These are phyloP conservation scores for Tuber indicum DNA, from an alignment of 495 filamentous ascomycete genomes.

Conservation along the genomic window DNA sequence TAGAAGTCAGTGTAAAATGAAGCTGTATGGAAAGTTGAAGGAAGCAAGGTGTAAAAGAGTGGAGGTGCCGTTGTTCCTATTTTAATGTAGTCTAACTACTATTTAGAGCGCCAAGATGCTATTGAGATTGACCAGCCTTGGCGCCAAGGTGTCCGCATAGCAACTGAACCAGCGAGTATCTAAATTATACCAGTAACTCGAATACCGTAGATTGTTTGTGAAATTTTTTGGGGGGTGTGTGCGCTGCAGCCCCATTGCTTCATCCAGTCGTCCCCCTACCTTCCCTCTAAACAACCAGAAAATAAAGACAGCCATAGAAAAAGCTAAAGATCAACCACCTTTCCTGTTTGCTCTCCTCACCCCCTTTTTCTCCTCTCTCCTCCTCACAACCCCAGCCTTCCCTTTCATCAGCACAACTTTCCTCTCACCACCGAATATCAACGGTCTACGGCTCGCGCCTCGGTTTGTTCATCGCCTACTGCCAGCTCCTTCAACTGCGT, in stretches of 20 bases:
- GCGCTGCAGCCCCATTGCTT: not conserved
- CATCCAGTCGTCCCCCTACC: not conserved
- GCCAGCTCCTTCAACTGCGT: not conserved
- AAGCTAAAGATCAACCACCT: constrained; percentile 19
- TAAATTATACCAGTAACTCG: no score
- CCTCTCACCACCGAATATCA: constrained; percentile 9
- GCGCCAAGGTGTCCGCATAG: no score
- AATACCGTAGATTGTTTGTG: no score
- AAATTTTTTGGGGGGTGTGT: not conserved
- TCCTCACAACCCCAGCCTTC: constrained; percentile 16
- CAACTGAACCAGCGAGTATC: no score
- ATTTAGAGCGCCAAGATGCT: no score
- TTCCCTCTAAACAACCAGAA: not conserved
- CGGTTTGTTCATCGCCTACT: not conserved
- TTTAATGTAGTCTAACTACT: no score
- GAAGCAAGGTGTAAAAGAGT: not conserved
- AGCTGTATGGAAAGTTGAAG: not conserved
- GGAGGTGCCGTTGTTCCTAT: not conserved
- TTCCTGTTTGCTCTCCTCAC: constrained; percentile 15
- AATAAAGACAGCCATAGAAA: constrained; percentile 13
- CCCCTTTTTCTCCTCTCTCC: constrained; percentile 20
- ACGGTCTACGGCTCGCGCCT: not conserved
- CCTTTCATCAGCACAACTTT: constrained; percentile 10
- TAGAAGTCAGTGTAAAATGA: not conserved
- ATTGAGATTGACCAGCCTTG: no score